These are phyloP conservation scores for Fraxinus nigra DNA, from an alignment of 305 asterid species.

Conservation along the genomic window DNA sequence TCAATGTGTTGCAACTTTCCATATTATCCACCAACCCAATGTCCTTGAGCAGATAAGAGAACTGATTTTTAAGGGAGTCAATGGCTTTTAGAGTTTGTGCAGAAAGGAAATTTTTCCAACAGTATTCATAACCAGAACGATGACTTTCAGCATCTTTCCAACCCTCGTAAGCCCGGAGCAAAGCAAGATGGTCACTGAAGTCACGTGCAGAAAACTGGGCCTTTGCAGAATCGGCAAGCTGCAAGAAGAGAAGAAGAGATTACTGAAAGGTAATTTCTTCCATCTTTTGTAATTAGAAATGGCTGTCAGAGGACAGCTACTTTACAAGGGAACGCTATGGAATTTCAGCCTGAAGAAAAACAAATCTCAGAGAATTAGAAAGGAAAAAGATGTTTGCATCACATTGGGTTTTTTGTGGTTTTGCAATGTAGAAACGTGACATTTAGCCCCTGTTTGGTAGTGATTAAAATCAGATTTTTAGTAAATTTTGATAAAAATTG, in stretches of 20 bases:
- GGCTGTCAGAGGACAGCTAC: not conserved
- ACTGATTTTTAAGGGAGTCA: slow-evolving; percentile 85
- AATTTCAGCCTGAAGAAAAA: slow-evolving; percentile 8
- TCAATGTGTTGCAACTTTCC: slow-evolving; percentile 69
- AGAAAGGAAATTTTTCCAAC: slow-evolving; percentile 93
- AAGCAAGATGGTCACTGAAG: slow-evolving; percentile 87
- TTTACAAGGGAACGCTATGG: not conserved
- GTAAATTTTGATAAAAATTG: not conserved
- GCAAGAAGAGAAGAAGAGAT: slow-evolving; percentile 34
- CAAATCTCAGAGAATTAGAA: not conserved
- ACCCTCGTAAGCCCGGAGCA: slow-evolving; percentile 85
- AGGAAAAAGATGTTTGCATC: not conserved
- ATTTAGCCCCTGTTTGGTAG: not conserved
- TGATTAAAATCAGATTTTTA: not conserved
- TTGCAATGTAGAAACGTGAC: not conserved
- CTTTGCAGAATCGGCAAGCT: slow-evolving; percentile 97
- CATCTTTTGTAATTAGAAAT: slow-evolving; percentile 16
- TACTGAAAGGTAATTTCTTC: slow-evolving; percentile 10
- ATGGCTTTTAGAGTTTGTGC: slow-evolving; percentile 82
- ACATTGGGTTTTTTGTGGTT: not conserved
- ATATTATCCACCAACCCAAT: slow-evolving; percentile 58
- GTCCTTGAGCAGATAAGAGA: slow-evolving; percentile 69
- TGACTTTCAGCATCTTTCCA: slow-evolving; percentile 86
- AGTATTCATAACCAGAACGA: slow-evolving; percentile 73
- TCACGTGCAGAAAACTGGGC: slow-evolving; percentile 84